These are phyloP conservation scores for Haematococcus lacustris DNA, from an alignment of 139 green algal species.

Conservation along the genomic window DNA sequence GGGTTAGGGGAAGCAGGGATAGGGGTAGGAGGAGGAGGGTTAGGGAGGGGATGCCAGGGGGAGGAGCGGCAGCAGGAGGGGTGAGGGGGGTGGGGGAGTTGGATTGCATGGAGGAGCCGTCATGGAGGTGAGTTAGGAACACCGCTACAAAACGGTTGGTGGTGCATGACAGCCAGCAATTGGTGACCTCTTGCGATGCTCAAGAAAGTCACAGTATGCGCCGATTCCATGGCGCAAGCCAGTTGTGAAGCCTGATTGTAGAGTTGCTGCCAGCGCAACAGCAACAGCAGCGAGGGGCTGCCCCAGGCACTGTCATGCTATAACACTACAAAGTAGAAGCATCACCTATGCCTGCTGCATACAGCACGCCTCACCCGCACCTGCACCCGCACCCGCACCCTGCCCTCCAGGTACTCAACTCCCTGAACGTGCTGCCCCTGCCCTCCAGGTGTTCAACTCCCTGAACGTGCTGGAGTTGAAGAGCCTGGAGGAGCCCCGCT, in stretches of 20 bases:
- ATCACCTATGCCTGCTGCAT: background rate
- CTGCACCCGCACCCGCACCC: background rate
- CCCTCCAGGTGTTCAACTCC: conserved; percentile 63
- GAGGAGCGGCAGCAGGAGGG: background rate
- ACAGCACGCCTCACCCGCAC: background rate
- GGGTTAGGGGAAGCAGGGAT: no score
- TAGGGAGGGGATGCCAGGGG: background rate
- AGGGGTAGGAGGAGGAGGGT: background rate
- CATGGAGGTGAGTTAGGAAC: background rate
- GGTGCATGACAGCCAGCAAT: background rate
- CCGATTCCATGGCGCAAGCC: no score
- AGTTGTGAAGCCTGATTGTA: no score
- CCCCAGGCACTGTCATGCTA: background rate
- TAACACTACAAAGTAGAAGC: background rate
- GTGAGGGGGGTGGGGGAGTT: background rate
- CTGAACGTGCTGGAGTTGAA: conserved; percentile 90
- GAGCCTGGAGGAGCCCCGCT: conserved; percentile 87
- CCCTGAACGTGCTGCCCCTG: conserved; percentile 64
- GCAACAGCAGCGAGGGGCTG: background rate
- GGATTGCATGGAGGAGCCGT: background rate
- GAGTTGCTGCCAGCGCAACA: background rate
- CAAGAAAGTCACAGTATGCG: no score
- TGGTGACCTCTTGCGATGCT: no score
- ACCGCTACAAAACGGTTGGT: background rate
- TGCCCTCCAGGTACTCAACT: conserved; percentile 60